Evolutionary conservation across 345 rosid genomes (phyloP), one percentile per base, ranked within the genome.

Genomic region (Melastoma malabathricum): DNA sequence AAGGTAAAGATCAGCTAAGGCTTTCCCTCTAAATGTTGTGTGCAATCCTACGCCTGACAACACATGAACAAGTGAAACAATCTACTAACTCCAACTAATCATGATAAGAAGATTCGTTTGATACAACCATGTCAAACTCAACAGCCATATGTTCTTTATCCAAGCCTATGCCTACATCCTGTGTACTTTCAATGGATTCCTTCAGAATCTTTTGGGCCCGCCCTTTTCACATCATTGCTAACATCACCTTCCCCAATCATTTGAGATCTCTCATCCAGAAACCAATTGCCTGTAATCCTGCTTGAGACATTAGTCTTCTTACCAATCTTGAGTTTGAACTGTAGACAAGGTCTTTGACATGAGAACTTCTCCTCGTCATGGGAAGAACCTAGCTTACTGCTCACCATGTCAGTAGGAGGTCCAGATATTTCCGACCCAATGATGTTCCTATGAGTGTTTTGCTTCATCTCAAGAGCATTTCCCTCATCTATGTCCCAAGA

Each of bases 271-370:
- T 34, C 12, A 34, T 34, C 41, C 41, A 34, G 12, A 34, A 62
- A 64, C 44, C 59, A 63, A 22, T 62, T 68, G 41, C 57, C 59
- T 69, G 47, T 59, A 59, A 57, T 55, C 51, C 27, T 43, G 58
- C 60, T 62, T 47, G 31, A 53, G 62, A 46, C 74, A 58, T 43
- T 50, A 19, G 54, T 61, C 58, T 74, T 82, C 66, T 70, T 84
- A 50, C 60, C 65, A 44, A 48, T 48, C 48, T 76, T 73, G 48
- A 90, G 62, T 78, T 75, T 82, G 63, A 92, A 87, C 51, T 66
- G 68, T 51, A 92, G 75, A 15, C 56, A 43, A 53, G 73, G 75
- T 55, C 75, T 75, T 64, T 67, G 69, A 59, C 64, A 58, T 18
- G 46, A 45, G 64, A 55, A 66, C 51, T 52, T 61, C 55, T 48